Base-by-base conservation (phyloP, 164 flowering plant species). In the Malania oleifera region DNA sequence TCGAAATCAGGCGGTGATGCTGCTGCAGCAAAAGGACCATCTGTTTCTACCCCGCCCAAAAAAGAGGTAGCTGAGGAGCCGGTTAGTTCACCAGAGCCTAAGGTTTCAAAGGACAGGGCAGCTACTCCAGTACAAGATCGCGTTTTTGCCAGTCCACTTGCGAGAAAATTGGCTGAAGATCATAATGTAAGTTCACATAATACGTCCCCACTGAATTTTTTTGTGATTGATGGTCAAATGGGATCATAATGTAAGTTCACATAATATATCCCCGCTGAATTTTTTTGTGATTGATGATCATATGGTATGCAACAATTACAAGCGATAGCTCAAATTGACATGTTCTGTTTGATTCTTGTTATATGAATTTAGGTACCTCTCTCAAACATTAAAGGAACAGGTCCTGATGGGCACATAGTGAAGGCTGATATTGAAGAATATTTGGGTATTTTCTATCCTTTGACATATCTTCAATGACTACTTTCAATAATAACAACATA, bases 371-470 rank as follows among this genome's bases (percentile, higher is more conserved):
- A 93, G 99, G 83, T 93, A 19, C 72, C 89, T 56, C 76, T 93
- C 52, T 76, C 97, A 61, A 86, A 79, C 66, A 72, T 93, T 63
- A 90, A 83, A 75, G 99, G 99, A 63, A 86, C 96, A 22, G 99
- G 99, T 66, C 83, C 86, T 62, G 95, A 88, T 70, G 99, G 99
- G 35, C 60, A 75, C 63, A 93, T 93, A 67, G 91, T 93, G 57
- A 93, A 90, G 78, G 97, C 95, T 58, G 99, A 93, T 69, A 76
- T 93, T 73, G 99, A 93, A 69, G 97, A 90, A 54, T 93, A 82
- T 78, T 74, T 93, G 74, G 97, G 98, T 87, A 85, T 35, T 13
- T 19, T 19, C 23, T 45, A 44, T 22, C 57, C 47, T 38, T 7
- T 22, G 22, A n/a, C n/a, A n/a, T n/a, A n/a, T n/a, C n/a, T n/a